phyloP scores from a whole-genome alignment of 129 eudicot genomes.

The Heracleum sosnowskyi region DNA sequence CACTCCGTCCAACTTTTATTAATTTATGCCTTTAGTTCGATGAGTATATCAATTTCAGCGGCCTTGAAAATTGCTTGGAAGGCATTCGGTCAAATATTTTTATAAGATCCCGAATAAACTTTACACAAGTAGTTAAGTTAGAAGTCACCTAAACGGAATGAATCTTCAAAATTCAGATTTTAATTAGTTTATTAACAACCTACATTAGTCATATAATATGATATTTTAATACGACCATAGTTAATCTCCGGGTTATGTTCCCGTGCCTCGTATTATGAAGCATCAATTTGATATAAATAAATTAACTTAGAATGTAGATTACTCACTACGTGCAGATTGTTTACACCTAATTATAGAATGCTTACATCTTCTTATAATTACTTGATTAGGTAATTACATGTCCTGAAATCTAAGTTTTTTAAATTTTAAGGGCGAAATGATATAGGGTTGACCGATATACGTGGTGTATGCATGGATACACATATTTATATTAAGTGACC shows the following conservation, averaged over 20 bases:
- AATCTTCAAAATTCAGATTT: neutral
- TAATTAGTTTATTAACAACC: neutral
- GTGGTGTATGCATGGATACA: neutral
- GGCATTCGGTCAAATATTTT: neutral
- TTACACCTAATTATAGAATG: neutral
- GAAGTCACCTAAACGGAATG: neutral
- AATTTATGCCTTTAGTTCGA: neutral
- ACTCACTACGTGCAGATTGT: neutral
- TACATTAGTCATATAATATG: neutral
- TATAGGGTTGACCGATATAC: neutral
- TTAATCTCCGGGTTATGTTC: conserved; percentile 35
- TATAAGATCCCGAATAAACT: neutral
- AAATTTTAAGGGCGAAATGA: neutral
- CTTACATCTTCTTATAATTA: neutral
- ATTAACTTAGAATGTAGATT: neutral
- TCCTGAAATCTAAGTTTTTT: neutral
- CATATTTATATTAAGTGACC: neutral
- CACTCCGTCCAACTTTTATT: neutral
- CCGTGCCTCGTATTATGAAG: conserved; percentile 29
- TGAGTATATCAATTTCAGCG: neutral
- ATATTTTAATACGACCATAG: conserved; percentile 25
- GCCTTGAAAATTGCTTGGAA: neutral
- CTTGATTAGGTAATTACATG: conserved; percentile 30
- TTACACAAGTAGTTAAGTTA: neutral
- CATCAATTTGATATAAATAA: conserved; percentile 14